These are phyloP conservation scores for Tolypocladium cylindrosporum DNA, from an alignment of 2,329 filamentous ascomycete species.

Conservation along the genomic window DNA sequence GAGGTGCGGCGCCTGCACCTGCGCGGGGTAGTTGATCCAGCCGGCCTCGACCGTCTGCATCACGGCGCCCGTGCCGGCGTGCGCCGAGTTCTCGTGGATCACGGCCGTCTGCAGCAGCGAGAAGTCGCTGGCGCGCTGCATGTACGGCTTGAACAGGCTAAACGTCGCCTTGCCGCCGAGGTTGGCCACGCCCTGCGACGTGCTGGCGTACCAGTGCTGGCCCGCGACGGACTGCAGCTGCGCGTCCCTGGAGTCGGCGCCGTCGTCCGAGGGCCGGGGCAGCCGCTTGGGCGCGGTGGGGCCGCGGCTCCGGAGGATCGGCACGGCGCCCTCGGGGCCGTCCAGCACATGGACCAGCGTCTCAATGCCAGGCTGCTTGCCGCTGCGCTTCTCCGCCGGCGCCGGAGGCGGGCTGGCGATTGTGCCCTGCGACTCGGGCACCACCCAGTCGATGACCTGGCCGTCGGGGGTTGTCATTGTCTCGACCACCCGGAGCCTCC, in stretches of 20 bases:
- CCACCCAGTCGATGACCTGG: constrained; percentile 11
- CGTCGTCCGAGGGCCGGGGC: background rate
- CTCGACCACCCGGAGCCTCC: constrained; percentile 5
- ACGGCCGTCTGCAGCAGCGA: constrained; percentile 11
- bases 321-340: constrained; percentile 10
- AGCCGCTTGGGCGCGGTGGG: constrained; percentile 7
- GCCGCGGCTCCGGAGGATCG: constrained; percentile 7
- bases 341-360: background rate
- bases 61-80: constrained; percentile 3
- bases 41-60: constrained; percentile 12
- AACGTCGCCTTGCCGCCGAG: constrained; percentile 8
- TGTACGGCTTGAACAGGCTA: constrained; percentile 9
- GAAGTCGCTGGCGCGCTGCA: constrained; percentile 7
- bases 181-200: constrained; percentile 3
- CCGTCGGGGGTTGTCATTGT: constrained; percentile 5
- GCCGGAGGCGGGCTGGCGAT: constrained; percentile 5
- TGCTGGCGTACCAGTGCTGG: constrained; percentile 10
- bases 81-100: constrained; percentile 4
- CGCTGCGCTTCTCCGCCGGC: background rate
- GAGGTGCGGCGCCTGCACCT: constrained; percentile 6
- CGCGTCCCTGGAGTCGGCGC: background rate
- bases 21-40: constrained; percentile 10
- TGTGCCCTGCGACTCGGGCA: constrained; percentile 6
- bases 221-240: constrained; percentile 3
- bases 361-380: background rate